Conservation (phyloP, 228 moss, liverwort and hornwort species). For the Sphagnum magellanicum region DNA sequence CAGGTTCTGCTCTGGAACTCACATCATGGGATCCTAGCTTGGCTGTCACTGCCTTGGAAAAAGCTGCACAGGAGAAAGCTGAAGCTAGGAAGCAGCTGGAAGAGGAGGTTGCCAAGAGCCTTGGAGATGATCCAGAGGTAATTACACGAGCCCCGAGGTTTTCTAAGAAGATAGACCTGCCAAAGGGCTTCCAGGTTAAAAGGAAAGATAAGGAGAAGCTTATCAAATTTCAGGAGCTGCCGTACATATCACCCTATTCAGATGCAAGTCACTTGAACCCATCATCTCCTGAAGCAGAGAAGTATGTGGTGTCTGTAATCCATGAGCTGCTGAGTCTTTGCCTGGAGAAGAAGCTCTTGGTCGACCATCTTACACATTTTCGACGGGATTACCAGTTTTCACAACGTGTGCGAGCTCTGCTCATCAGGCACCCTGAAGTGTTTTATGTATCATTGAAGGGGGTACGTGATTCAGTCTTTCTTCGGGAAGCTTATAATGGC, state of each 20-base stretch:
- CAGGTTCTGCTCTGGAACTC: conserved; percentile 62
- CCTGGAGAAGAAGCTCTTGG: conserved; percentile 80
- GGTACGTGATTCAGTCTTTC: conserved; percentile 75
- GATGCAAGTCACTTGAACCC: conserved; percentile 57
- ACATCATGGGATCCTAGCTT: conserved; percentile 70
- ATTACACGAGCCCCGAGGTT: conserved; percentile 43
- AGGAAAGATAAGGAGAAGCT: conserved; percentile 76
- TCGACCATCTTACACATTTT: conserved; percentile 89
- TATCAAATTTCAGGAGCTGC: conserved; percentile 60
- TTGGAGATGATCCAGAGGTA: conserved; percentile 42
- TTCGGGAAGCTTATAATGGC: conserved; percentile 64
- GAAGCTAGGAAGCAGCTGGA: conserved; percentile 32
- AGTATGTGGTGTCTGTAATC: conserved; percentile 62
- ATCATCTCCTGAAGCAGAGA: conserved; percentile 63
- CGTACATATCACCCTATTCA: conserved; percentile 68
- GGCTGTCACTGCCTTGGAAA: conserved; percentile 58
- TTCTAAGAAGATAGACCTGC: conserved; percentile 50
- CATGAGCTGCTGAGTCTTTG: conserved; percentile 85
- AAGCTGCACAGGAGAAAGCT: conserved; percentile 33
- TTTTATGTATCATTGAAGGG: conserved; percentile 96
- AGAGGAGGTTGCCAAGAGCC: conserved; percentile 38
- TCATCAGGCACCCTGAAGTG: conserved; percentile 84
- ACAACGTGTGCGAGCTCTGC: conserved; percentile 62
- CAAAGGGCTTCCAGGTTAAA: conserved; percentile 67
- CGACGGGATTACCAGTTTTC: conserved; percentile 88